These are phyloP conservation scores for Suillus tomentosus DNA, from an alignment of 768 basidiomycete species.

Conservation along the genomic window DNA sequence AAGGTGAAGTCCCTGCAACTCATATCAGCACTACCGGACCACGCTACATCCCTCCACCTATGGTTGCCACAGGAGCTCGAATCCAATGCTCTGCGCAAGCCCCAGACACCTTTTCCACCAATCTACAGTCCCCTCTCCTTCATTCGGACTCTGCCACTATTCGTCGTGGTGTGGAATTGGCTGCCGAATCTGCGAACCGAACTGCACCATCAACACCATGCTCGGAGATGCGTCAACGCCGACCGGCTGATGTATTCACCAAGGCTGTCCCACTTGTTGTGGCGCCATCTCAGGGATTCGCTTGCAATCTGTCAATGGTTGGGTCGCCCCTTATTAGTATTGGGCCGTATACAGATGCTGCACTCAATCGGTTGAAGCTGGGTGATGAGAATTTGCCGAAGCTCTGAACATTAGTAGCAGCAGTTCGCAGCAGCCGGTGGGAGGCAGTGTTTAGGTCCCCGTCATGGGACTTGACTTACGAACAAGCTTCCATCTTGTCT, in stretches of 20 bases:
- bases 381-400: slow-evolving; percentile 8
- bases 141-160: background rate
- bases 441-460: slow-evolving; percentile 3
- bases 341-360: slow-evolving; percentile 13
- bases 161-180: background rate
- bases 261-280: background rate
- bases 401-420: slow-evolving; percentile 1
- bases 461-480: background rate
- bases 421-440: slow-evolving; percentile 11
- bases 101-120: background rate
- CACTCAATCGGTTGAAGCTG: slow-evolving; percentile 6
- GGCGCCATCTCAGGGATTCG: background rate
- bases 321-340: slow-evolving; percentile 12
- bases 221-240: background rate
- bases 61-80: background rate
- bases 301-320: background rate
- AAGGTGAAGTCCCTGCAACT: slow-evolving; percentile 1
- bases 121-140: background rate
- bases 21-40: background rate
- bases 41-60: background rate
- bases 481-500: slow-evolving; percentile 11
- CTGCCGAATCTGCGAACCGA: background rate
- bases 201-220: background rate
- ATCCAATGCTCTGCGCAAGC: slow-evolving; percentile 5
- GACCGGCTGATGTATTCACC: background rate